Base-by-base conservation (phyloP, 192 early-diverging fungal species). In the Chytriomyces sp. region DNA sequence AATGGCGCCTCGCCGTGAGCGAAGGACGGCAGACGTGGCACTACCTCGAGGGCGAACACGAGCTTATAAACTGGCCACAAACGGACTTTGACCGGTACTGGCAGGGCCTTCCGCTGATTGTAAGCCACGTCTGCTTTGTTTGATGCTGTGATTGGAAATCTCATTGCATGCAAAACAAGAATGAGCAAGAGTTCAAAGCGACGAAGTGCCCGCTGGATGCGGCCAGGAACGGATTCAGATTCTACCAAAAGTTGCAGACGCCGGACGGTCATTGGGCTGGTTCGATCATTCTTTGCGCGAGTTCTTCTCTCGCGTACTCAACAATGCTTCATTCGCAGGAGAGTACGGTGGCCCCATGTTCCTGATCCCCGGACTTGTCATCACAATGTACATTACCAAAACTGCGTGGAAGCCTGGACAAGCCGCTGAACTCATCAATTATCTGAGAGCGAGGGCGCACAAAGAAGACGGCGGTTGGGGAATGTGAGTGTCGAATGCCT, bases 331-430 rank as follows among this genome's bases (percentile, higher is more conserved):
- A 46, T n/a, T 93, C 92, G 92, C 93, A 3, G 96, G 96, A 50
- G 93, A 95, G 68, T 98, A 97, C 85, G 96, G 95, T 71, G 97
- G 97, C 2, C 97, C 97, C 47, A 93, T 98, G 92, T 99, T 99
- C 85, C 81, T 98, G 53, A 90, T 96, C 44, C 96, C 96, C 16
- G 97, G 97, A 28, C 72, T 98, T 0, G 89, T 95, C 43, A 94
- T 99, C 67, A 82, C 91, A 60, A 92, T 93, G 86, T 95, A 97
- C 80, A 91, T 97, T 73, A 95, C 94, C 0, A 89, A 91, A 24
- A 78, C 90, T 5, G 78, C 83, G 60, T 87, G 94, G 46, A 89
- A 87, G 16, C 85, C 93, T 6, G 85, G 86, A 26, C 88, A 89
- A 75, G 73, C 81, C 35, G 84, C 88, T 5, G 97, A 98, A 86